phyloP scores from a whole-genome alignment of 345 rosid species.

The Heritiera littoralis region DNA sequence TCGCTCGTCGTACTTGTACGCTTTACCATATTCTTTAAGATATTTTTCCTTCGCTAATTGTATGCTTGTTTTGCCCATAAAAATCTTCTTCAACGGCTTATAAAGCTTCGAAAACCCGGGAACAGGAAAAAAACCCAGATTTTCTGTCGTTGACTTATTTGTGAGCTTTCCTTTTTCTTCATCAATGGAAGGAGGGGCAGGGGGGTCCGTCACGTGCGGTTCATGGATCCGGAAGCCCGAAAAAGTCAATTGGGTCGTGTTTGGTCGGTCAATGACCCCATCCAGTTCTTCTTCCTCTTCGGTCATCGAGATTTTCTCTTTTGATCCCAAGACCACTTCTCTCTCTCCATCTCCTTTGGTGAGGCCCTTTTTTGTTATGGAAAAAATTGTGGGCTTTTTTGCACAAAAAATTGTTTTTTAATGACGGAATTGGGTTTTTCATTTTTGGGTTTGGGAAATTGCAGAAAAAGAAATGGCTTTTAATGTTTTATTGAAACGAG shows the following conservation, averaged over 20 bases:
- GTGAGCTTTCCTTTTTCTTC: background rate
- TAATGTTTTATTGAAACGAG: background rate
- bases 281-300: conserved; percentile 52
- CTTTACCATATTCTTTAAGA: background rate
- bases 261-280: conserved; percentile 59
- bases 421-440: background rate
- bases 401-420: background rate
- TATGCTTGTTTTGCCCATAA: background rate
- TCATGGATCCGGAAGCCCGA: conserved; percentile 95
- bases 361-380: background rate
- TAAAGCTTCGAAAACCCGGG: background rate
- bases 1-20: background rate
- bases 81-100: background rate
- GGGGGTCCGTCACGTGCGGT: conserved; percentile 63
- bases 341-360: conserved; percentile 82
- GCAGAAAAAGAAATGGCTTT: background rate
- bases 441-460: background rate
- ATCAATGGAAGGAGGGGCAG: conserved; percentile 45
- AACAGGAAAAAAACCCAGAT: background rate
- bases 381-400: background rate
- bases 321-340: conserved; percentile 62
- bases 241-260: conserved; percentile 57
- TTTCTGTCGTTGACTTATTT: background rate
- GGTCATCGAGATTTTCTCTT: conserved; percentile 73
- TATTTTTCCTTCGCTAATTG: background rate